Evolutionary conservation across 345 rosid genomes (phyloP).

Genomic region (Acer campestre): DNA sequence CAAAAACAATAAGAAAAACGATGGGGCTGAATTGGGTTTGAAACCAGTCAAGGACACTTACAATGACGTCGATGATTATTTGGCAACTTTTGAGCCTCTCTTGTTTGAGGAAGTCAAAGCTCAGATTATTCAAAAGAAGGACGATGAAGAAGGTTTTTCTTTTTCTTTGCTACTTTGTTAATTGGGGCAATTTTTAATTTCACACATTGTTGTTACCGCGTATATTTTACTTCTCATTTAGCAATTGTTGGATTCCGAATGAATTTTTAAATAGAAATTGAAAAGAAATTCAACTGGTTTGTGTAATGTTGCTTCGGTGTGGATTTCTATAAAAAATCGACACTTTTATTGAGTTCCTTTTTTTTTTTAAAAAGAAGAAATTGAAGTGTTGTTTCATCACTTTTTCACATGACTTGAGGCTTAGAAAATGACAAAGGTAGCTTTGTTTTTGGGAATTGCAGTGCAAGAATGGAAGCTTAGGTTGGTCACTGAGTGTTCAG

Average conservation of each 20-base stretch:
- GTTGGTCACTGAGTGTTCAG: constrained; percentile 71
- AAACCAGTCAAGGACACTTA: constrained; percentile 65
- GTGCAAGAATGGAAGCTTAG: constrained; percentile 63
- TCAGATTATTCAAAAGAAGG: constrained; percentile 75
- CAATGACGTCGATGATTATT: constrained; percentile 72
- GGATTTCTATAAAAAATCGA: not conserved
- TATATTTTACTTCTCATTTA: not conserved
- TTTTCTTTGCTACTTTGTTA: not conserved
- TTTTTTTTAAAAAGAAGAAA: not conserved
- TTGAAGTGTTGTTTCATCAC: not conserved
- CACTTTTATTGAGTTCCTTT: not conserved
- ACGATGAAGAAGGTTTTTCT: constrained; percentile 70
- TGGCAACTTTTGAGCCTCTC: constrained; percentile 82
- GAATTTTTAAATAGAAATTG: not conserved
- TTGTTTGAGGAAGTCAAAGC: constrained; percentile 94
- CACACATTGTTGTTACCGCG: not conserved
- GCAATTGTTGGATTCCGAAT: not conserved
- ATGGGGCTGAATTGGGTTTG: constrained; percentile 34
- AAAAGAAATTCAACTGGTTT: not conserved
- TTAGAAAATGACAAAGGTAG: not conserved
- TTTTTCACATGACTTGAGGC: not conserved
- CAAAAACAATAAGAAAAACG: constrained; percentile 24
- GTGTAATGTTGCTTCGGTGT: not conserved
- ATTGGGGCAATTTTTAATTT: no score
- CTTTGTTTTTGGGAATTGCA: constrained; percentile 26